phyloP scores from a whole-genome alignment of 1,139 yeast genomes.

The Maudiozyma humilis region DNA sequence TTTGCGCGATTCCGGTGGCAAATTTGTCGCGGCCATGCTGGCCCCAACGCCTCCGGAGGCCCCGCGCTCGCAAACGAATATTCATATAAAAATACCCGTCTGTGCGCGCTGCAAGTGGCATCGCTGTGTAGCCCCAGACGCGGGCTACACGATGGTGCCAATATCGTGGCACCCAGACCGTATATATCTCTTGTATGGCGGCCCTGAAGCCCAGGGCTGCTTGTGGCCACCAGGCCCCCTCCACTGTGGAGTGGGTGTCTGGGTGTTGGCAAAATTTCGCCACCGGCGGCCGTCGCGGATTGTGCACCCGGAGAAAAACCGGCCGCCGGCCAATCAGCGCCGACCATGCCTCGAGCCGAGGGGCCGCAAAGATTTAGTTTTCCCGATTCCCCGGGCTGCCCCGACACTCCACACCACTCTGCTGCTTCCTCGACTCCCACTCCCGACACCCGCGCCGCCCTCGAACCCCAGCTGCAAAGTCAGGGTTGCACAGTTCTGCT shows the following conservation, averaged over 20 bases:
- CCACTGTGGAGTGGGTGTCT: background rate
- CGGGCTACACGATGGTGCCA: conserved; percentile 2
- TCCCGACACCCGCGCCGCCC: too few species aligned
- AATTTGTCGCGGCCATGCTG: too few species aligned
- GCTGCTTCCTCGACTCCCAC: too few species aligned
- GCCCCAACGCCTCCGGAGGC: too few species aligned
- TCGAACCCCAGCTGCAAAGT: too few species aligned
- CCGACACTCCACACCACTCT: conserved; percentile 9
- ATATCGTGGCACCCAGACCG: background rate
- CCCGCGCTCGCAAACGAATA: too few species aligned
- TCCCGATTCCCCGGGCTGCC: conserved; percentile 7
- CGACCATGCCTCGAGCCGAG: background rate
- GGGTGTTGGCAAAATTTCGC: conserved; percentile 2
- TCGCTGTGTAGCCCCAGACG: background rate
- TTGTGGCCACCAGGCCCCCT: background rate
- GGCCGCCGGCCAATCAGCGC: conserved; percentile 9
- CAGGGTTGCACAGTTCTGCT: too few species aligned
- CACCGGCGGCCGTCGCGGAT: conserved; percentile 2
- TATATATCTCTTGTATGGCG: background rate
- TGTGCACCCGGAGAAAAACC: background rate
- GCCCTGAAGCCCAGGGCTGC: background rate
- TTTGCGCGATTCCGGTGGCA: too few species aligned
- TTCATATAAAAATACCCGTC: too few species aligned
- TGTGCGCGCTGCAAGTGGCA: too few species aligned
- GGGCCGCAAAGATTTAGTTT: conserved; percentile 7